Percentiles rank a stretch among this genome's conserved stretches.
Conservation (phyloP, 371 early-diverging fungal genomes). For the Coemansia sp. region DNA sequence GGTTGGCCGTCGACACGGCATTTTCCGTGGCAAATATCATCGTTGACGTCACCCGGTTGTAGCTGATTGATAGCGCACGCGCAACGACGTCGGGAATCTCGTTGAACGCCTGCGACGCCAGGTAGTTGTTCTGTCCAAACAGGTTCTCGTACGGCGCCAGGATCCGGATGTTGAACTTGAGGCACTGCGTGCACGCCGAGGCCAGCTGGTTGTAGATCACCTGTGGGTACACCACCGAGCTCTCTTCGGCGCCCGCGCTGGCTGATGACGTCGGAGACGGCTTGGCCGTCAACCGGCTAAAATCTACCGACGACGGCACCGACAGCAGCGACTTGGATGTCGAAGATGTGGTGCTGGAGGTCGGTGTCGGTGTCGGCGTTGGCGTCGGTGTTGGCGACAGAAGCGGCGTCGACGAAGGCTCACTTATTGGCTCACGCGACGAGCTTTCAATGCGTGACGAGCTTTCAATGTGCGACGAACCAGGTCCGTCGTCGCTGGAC, state of each 20-base stretch:
- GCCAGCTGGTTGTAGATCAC: conserved; percentile 36
- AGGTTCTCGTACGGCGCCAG: conserved; percentile 42
- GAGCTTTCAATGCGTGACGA: background rate
- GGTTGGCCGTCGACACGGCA: conserved; percentile 10
- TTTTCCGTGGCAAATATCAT: conserved; percentile 32
- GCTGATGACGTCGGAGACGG: conserved; percentile 6
- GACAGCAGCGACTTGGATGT: conserved; percentile 12
- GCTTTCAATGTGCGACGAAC: background rate
- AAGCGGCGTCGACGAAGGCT: background rate
- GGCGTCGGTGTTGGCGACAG: background rate
- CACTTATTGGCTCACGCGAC: background rate
- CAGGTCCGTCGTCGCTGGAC: background rate
- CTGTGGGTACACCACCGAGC: conserved; percentile 12
- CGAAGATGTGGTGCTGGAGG: conserved; percentile 4
- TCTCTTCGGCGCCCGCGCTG: background rate
- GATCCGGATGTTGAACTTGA: conserved; percentile 37
- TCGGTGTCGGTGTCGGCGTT: background rate
- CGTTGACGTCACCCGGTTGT: conserved; percentile 33
- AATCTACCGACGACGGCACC: conserved; percentile 37
- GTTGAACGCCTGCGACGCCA: conserved; percentile 46
- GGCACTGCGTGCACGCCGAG: conserved; percentile 41
- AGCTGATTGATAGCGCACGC: conserved; percentile 28
- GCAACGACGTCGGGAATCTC: conserved; percentile 35
- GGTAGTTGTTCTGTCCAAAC: conserved; percentile 43
- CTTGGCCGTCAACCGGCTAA: conserved; percentile 23